phyloP scores from a whole-genome alignment of 2,329 filamentous ascomycete species.

The Paracoccidioides brasiliensis region DNA sequence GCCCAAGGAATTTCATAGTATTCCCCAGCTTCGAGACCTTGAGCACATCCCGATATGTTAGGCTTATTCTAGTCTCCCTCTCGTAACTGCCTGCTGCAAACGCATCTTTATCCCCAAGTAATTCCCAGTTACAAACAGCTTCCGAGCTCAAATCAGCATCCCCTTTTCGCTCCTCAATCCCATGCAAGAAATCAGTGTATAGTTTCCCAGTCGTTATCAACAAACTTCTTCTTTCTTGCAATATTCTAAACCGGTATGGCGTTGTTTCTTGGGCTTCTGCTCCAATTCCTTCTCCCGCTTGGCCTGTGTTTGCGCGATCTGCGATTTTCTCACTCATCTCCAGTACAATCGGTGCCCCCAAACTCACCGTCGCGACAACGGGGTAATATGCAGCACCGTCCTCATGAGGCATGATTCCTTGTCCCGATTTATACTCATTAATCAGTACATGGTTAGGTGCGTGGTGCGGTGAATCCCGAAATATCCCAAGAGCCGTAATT shows the following conservation, averaged over 20 bases:
- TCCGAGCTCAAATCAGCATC: constrained; percentile 51
- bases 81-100: constrained; percentile 31
- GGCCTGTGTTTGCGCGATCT: neutral
- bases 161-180: constrained; percentile 41
- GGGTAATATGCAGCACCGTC: constrained; percentile 79
- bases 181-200: constrained; percentile 47
- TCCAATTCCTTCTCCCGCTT: constrained; percentile 32
- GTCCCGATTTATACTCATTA: constrained; percentile 77
- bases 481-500: constrained; percentile 37
- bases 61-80: constrained; percentile 42
- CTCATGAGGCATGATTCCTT: constrained; percentile 97
- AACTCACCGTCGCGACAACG: constrained; percentile 79
- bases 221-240: constrained; percentile 72
- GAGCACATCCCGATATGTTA: constrained; percentile 70
- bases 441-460: constrained; percentile 82
- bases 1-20: constrained; percentile 45
- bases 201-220: constrained; percentile 42
- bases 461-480: constrained; percentile 54
- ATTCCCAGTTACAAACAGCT: constrained; percentile 44
- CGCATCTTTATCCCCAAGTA: constrained; percentile 34
- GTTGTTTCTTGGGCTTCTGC: constrained; percentile 29
- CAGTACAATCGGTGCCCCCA: constrained; percentile 65
- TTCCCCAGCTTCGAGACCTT: constrained; percentile 62
- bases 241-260: constrained; percentile 41
- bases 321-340: constrained; percentile 54